phyloP scores from a whole-genome alignment of 164 flowering plant genomes.

The Stephania japonica region DNA sequence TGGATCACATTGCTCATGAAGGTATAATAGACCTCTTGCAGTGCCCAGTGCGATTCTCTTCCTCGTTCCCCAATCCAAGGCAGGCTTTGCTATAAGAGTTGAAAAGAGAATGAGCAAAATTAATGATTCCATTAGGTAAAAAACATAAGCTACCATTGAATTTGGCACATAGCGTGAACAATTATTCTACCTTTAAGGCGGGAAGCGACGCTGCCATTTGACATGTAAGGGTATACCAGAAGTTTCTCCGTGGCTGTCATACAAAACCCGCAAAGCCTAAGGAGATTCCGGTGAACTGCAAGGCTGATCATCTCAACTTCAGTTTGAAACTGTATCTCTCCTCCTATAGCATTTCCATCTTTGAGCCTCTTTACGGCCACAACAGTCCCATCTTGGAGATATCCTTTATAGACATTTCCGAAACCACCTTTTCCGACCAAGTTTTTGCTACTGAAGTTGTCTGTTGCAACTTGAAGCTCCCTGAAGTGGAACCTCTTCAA shows the following conservation, averaged over 20 bases:
- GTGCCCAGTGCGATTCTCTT: conserved; percentile 86
- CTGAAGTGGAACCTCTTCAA: conserved; percentile 65
- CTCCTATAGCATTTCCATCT: conserved; percentile 65
- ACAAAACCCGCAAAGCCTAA: conserved; percentile 62
- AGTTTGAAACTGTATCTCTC: conserved; percentile 76
- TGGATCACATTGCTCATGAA: conserved; percentile 94
- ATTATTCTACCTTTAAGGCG: conserved; percentile 57
- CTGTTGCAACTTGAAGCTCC: conserved; percentile 64
- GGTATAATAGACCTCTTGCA: conserved; percentile 73
- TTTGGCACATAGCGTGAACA: too few relatives aligned
- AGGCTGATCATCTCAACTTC: conserved; percentile 84
- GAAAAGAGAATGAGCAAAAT: background rate
- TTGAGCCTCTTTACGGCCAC: conserved; percentile 83
- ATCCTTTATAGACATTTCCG: conserved; percentile 70
- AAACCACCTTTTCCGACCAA: conserved; percentile 74
- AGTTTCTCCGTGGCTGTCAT: conserved; percentile 61
- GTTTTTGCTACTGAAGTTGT: conserved; percentile 67
- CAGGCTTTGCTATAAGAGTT: conserved; percentile 48
- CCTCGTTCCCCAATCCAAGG: conserved; percentile 71
- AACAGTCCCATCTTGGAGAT: conserved; percentile 57
- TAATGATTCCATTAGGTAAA: background rate
- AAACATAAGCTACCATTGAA: too few relatives aligned
- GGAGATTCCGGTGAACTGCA: conserved; percentile 77
- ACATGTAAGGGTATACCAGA: conserved; percentile 73
- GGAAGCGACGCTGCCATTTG: conserved; percentile 80